Evolutionary conservation across 202 grass and related monocot species (phyloP), one percentile per base, ranked within the genome.

Genomic region (Miscanthus sacchariflorus): DNA sequence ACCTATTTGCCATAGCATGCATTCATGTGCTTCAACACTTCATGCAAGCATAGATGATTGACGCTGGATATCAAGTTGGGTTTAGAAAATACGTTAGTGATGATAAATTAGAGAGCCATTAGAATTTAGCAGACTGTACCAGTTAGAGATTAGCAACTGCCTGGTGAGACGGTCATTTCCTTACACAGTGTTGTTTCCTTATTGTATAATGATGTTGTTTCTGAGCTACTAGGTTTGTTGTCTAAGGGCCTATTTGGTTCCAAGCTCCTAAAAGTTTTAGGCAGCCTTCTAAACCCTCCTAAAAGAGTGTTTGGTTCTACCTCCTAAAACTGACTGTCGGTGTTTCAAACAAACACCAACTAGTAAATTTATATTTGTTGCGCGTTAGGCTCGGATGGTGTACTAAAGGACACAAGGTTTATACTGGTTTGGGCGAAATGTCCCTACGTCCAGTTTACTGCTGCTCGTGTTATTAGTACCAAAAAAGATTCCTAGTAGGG

Each of bases 41-140:
- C 56, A 8, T 66, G 69, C 10, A 44, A 77, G n/a, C 19, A 70
- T 25, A 21, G 7, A 25, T 73, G 49, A 12, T 58, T 43, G 13
- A n/a, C 14, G n/a, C 77, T 65, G 80, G 70, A 73, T 67, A 77
- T 36, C 46, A 83, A 82, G 78, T 82, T 78, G 79, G 39, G n/a
- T 54, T 35, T 73, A 78, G 42, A 78, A 67, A 90, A 87, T 52
- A 73, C 28, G 9, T 28, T 12, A 5, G 24, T 8, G 2, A 38
- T 17, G 61, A 33, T 77, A 59, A 13, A 45, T 44, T 42, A 65
- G 40, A n/a, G 38, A 45, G 50, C 15, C 3, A 72, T 6, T 30
- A 70, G 17, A 2, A 50, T 48, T 19, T 69, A 13, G 17, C 66
- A 17, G 9, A 45, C 46, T 2, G 12, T 17, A 44, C 3, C 5